Evolutionary conservation across 805 yeast genomes (phyloP).

Genomic region (Cyberlindnera galapagoensis): DNA sequence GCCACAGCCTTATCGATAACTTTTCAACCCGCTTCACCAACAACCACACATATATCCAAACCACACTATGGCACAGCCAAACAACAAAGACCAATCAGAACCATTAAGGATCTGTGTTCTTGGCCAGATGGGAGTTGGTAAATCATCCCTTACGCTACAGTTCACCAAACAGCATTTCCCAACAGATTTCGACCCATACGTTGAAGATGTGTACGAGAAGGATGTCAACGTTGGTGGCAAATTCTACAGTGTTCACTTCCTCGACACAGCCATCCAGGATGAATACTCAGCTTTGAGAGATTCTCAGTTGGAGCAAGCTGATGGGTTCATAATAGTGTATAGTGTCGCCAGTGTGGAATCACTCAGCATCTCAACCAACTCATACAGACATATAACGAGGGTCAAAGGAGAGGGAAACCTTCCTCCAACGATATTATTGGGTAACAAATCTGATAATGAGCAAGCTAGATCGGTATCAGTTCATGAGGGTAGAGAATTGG

Average conservation of each 20-base stretch:
- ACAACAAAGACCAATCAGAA: too few relatives aligned
- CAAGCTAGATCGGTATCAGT: slow-evolving; percentile 9
- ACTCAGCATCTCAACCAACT: slow-evolving; percentile 8
- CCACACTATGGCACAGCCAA: too few relatives aligned
- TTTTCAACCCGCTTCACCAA: too few relatives aligned
- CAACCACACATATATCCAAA: too few relatives aligned
- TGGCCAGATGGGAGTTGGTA: slow-evolving; percentile 68
- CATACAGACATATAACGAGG: slow-evolving; percentile 16
- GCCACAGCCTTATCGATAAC: too few relatives aligned
- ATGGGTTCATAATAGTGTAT: slow-evolving; percentile 18
- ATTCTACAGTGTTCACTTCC: slow-evolving; percentile 46
- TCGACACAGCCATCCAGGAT: slow-evolving; percentile 80
- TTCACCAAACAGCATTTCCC: slow-evolving; percentile 57
- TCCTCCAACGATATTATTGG: slow-evolving; percentile 19
- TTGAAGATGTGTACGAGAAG: slow-evolving; percentile 59
- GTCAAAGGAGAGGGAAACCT: slow-evolving; percentile 5
- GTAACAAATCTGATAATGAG: slow-evolving; percentile 12
- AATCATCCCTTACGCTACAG: slow-evolving; percentile 58
- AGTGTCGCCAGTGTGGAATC: slow-evolving; percentile 12
- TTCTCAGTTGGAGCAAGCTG: slow-evolving; percentile 21
- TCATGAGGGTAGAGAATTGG: slow-evolving; percentile 13
- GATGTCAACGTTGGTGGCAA: slow-evolving; percentile 49
- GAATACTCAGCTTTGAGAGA: slow-evolving; percentile 69
- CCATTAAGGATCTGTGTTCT: slow-evolving; percentile 34
- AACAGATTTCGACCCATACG: slow-evolving; percentile 60